These are phyloP conservation scores for Xylariaceae sp. DNA, from an alignment of 2,329 filamentous ascomycete genomes.

Conservation along the genomic window DNA sequence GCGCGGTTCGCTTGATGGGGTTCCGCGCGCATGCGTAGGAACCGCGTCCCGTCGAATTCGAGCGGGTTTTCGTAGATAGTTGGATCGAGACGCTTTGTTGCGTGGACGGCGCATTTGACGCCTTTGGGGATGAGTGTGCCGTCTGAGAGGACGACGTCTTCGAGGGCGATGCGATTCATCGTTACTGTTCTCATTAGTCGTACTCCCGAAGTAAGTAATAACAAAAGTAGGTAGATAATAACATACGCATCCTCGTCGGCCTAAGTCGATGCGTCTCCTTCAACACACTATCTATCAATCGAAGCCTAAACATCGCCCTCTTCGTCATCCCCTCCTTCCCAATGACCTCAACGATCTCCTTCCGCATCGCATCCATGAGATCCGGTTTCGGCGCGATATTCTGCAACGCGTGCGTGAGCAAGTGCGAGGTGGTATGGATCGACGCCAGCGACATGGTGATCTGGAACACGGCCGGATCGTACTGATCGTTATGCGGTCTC, in stretches of 20 bases:
- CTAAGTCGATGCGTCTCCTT: slow-evolving; percentile 34
- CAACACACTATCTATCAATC: slow-evolving; percentile 35
- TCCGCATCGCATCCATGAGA: slow-evolving; percentile 37
- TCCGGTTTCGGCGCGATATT: slow-evolving; percentile 40
- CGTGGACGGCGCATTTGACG: slow-evolving; percentile 19
- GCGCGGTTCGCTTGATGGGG: slow-evolving; percentile 17
- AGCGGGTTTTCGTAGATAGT: slow-evolving; percentile 21
- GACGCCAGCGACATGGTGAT: slow-evolving; percentile 31
- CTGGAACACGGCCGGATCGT: slow-evolving; percentile 30
- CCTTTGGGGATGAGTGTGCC: slow-evolving; percentile 23
- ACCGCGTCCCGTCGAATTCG: slow-evolving; percentile 22
- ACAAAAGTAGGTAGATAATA: neutral
- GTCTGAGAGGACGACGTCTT: slow-evolving; percentile 20
- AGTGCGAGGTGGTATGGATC: slow-evolving; percentile 36
- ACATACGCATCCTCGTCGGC: slow-evolving; percentile 26
- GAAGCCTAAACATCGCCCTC: slow-evolving; percentile 27
- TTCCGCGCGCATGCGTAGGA: slow-evolving; percentile 21
- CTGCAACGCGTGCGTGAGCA: slow-evolving; percentile 34
- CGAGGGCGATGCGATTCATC: slow-evolving; percentile 21
- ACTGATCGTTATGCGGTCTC: slow-evolving; percentile 27
- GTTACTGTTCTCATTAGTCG: slow-evolving; percentile 14
- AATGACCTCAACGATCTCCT: slow-evolving; percentile 35
- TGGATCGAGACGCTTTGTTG: slow-evolving; percentile 22
- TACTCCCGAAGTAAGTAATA: neutral
- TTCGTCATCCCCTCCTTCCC: slow-evolving; percentile 21